Evolutionary conservation across 1,139 yeast genomes (phyloP).

Genomic region (Zygotorulaspora mrakii): DNA sequence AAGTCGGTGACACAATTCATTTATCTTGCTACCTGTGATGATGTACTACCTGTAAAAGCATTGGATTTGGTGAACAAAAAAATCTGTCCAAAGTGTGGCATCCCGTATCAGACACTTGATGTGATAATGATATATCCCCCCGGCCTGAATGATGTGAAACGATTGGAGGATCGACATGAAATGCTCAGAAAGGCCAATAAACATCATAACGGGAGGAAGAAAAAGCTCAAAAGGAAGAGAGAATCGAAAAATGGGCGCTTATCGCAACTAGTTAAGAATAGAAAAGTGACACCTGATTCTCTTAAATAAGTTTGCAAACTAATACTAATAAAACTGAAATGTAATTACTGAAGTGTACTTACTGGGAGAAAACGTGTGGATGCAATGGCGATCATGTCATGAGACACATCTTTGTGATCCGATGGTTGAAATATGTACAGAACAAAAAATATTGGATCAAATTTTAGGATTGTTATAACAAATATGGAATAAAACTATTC

Average conservation of each 20-base stretch:
- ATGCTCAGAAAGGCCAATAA: slow-evolving; percentile 38
- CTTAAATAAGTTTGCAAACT: background rate
- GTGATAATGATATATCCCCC: slow-evolving; percentile 42
- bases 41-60: slow-evolving; percentile 45
- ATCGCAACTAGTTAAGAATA: background rate
- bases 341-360: too few relatives aligned
- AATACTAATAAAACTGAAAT: too few relatives aligned
- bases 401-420: background rate
- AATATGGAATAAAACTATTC: slow-evolving; percentile 7
- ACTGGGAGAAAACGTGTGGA: too few relatives aligned
- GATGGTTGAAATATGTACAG: slow-evolving; percentile 10
- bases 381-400: too few relatives aligned
- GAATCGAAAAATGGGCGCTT: background rate
- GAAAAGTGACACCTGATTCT: background rate
- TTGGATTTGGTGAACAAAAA: slow-evolving; percentile 33
- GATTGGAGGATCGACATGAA: slow-evolving; percentile 39
- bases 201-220: slow-evolving; percentile 48
- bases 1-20: slow-evolving; percentile 40
- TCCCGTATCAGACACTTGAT: slow-evolving; percentile 34
- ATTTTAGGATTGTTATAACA: too few relatives aligned
- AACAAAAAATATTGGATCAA: background rate
- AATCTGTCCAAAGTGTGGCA: slow-evolving; percentile 45
- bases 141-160: slow-evolving; percentile 27
- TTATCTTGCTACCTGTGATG: slow-evolving; percentile 54
- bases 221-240: slow-evolving; percentile 29